Conservation (phyloP, 257 asterid genomes). For the Gynochthodes officinalis region DNA sequence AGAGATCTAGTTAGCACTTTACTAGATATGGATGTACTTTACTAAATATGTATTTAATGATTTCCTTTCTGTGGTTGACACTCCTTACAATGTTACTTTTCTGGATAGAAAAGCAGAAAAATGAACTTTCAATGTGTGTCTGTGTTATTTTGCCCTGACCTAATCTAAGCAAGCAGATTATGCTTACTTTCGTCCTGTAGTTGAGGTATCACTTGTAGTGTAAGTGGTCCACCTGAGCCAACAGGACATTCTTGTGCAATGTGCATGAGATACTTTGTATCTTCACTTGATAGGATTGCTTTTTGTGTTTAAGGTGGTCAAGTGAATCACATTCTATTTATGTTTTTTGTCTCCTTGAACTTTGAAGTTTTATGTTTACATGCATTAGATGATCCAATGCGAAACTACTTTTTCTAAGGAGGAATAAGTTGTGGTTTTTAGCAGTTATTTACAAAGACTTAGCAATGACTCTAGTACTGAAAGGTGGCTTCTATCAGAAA, state of each 20-base stretch:
- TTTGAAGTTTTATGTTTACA: neutral
- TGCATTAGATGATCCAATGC: neutral
- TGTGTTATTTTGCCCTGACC: neutral
- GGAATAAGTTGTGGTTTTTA: neutral
- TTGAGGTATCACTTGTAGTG: neutral
- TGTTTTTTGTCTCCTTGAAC: neutral
- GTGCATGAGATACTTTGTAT: neutral
- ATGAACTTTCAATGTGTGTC: neutral
- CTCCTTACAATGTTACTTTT: neutral
- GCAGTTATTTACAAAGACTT: neutral
- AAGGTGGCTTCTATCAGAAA: neutral
- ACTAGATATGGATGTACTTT: neutral
- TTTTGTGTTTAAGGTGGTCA: neutral
- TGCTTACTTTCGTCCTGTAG: neutral
- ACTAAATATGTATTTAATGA: neutral
- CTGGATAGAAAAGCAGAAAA: neutral
- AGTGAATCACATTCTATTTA: neutral
- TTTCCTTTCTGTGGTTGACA: neutral
- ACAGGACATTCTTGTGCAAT: neutral
- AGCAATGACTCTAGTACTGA: neutral
- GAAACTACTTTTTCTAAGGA: neutral
- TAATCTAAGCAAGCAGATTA: neutral
- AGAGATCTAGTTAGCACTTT: conserved; percentile 9
- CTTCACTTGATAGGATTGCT: no score
- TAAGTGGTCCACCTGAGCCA: neutral